A percentile compares a stretch with the other conserved stretches of the same genome.
Evolutionary conservation across 1,139 yeast genomes (phyloP).

Genomic region (Magnusiomyces tetraspermus): DNA sequence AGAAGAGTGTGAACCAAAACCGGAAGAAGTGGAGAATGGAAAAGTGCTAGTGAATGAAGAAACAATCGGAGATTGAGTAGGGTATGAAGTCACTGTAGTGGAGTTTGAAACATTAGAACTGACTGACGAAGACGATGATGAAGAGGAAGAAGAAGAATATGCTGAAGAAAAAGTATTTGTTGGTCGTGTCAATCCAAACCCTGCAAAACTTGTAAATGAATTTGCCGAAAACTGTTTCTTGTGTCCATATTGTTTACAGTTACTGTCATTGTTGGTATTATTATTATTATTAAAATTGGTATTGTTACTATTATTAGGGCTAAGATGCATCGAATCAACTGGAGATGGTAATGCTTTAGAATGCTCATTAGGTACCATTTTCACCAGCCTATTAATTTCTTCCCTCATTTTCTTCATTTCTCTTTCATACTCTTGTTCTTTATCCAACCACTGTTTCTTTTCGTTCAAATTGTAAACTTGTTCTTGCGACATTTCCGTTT

Average conservation of each 20-base stretch:
- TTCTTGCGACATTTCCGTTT: constrained; percentile 22
- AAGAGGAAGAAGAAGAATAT: neutral
- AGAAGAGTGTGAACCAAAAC: neutral
- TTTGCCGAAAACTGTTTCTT: neutral
- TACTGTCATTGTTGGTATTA: neutral
- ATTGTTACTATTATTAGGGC: neutral
- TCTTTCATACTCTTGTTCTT: constrained; percentile 23
- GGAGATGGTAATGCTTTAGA: neutral
- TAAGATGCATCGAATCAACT: neutral
- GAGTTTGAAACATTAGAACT: neutral
- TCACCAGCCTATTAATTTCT: constrained; percentile 7
- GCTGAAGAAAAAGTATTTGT: neutral
- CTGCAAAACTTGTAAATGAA: neutral
- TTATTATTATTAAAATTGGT: neutral
- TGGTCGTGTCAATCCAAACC: too few species aligned
- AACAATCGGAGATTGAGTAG: neutral
- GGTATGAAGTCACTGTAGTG: neutral
- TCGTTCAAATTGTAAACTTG: constrained; percentile 29
- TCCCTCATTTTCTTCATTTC: constrained; percentile 17
- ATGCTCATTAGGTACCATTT: neutral
- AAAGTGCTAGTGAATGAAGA: neutral
- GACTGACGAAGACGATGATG: neutral
- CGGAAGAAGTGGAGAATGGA: too few species aligned
- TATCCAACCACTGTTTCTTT: constrained; percentile 29
- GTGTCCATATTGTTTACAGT: neutral